Evolutionary conservation across 148 eudicot genomes (phyloP), one percentile per base, ranked within the genome.

Genomic region (Arctostaphylos glauca): DNA sequence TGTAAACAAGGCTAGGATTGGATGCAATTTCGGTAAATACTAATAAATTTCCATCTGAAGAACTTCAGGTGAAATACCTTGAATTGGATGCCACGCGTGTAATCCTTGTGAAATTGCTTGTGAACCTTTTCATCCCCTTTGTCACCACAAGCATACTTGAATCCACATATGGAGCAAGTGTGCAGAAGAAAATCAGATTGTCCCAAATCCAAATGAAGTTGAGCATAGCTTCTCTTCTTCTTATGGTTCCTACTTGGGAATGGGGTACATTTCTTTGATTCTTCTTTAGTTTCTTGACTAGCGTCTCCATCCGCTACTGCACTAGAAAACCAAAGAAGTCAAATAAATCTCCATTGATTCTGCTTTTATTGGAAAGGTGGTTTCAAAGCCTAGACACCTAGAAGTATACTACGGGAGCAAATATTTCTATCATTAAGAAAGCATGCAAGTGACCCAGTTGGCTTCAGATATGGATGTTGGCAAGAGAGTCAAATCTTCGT

Each of bases 41-140:
- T 21, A 53, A 9, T 14, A 72, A 62, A 55, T 15, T 46, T 43
- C 12, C 21, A 43, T 18, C 18, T 43, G 48, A 44, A 44, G 2
- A 74, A 4, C 73, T 25, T 41, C 10, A 47, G 72, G 46, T 14
- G 58, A 55, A 55, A 41, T 67, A 82, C 84, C 84, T 76, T 82
- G 53, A 82, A 82, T 82, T 47, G 84, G 49, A 82, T 76, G 48
- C 84, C 84, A 62, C 41, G 75, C 13, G 76, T 64, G 52, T 76
- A 82, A 64, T 82, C 80, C 84, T 62, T 82, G 74, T 82, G 84
- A 76, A 82, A 82, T 48, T 74, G 60, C 52, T 62, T 82, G 79
- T 82, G 84, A 82, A 82, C 80, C 64, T 82, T 82, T 76, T 82
- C 84, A 82, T 76, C 84, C 72, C 80, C 84, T 76, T 82, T 80